Percentiles rank a stretch among this genome's conserved stretches.
These are phyloP conservation scores for Saxophila tyrrhenica DNA, from an alignment of 495 filamentous ascomycete genomes.

Conservation along the genomic window DNA sequence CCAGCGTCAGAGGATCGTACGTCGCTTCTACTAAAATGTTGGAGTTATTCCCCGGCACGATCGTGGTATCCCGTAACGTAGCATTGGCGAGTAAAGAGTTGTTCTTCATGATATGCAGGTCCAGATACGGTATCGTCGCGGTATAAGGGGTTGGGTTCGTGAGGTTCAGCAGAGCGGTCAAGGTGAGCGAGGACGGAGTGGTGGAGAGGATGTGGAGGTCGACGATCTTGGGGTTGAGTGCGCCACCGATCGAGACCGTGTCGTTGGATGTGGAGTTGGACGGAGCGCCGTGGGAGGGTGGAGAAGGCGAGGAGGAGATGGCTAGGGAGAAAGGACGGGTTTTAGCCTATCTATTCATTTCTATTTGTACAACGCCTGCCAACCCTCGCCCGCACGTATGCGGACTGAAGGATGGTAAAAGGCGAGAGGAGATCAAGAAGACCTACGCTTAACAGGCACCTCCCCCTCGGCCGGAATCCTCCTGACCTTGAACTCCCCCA, in stretches of 20 bases:
- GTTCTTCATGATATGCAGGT: conserved; percentile 64
- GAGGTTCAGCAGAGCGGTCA: conserved; percentile 62
- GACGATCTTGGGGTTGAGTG: conserved; percentile 48
- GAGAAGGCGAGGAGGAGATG: conserved; percentile 7
- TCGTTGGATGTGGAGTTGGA: conserved; percentile 5
- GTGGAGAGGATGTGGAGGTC: conserved; percentile 58
- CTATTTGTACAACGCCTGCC: conserved; percentile 17
- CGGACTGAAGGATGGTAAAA: conserved; percentile 28
- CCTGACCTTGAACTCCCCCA: conserved; percentile 69
- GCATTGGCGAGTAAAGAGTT: conserved; percentile 63
- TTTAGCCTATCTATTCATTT: conserved; percentile 12
- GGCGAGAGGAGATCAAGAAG: no score
- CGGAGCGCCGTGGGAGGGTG: conserved; percentile 29
- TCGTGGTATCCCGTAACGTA: conserved; percentile 44
- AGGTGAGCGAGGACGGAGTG: conserved; percentile 50
- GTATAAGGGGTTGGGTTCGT: conserved; percentile 85
- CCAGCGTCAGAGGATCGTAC: conserved; percentile 57
- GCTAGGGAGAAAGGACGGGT: conserved; percentile 28
- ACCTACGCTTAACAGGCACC: conserved; percentile 72
- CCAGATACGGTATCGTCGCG: conserved; percentile 64
- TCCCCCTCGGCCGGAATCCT: conserved; percentile 75
- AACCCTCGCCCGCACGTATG: no score
- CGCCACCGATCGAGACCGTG: conserved; percentile 16
- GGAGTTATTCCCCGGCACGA: conserved; percentile 60
- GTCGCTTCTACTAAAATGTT: conserved; percentile 54